These are phyloP conservation scores for Apophysomyces elegans DNA, from an alignment of 371 early-diverging fungal species.

Conservation along the genomic window DNA sequence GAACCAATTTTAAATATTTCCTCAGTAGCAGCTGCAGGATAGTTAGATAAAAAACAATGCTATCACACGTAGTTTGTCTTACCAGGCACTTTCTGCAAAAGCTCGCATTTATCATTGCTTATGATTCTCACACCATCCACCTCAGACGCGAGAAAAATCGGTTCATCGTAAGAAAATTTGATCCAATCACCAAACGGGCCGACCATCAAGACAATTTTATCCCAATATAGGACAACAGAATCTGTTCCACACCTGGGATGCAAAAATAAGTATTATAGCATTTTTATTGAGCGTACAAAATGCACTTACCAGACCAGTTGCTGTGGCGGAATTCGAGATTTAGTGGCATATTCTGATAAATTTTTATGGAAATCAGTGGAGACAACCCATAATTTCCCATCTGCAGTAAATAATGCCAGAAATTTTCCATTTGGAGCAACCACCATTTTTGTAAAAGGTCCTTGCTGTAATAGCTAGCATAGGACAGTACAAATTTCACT, in stretches of 20 bases:
- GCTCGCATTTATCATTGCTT: slow-evolving; percentile 80
- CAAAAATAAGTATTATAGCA: neutral
- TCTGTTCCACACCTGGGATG: slow-evolving; percentile 90
- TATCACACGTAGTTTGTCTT: slow-evolving; percentile 18
- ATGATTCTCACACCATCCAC: slow-evolving; percentile 94
- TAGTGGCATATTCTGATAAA: slow-evolving; percentile 82
- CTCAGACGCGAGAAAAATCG: slow-evolving; percentile 84
- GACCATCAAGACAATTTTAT: slow-evolving; percentile 81
- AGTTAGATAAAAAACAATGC: neutral
- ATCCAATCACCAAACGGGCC: slow-evolving; percentile 95
- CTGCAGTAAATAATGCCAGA: slow-evolving; percentile 80
- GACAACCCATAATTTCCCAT: slow-evolving; percentile 90
- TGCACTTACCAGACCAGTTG: slow-evolving; percentile 80
- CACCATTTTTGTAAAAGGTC: slow-evolving; percentile 88
- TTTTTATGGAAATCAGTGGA: slow-evolving; percentile 94
- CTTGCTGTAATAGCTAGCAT: slow-evolving; percentile 76
- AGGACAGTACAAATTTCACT: neutral
- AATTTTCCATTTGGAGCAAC: slow-evolving; percentile 94
- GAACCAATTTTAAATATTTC: slow-evolving; percentile 94
- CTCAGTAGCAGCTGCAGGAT: slow-evolving; percentile 67
- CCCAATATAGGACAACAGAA: slow-evolving; percentile 88
- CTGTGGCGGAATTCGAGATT: slow-evolving; percentile 70
- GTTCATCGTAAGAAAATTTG: slow-evolving; percentile 80
- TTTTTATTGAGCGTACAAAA: neutral
- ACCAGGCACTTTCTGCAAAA: slow-evolving; percentile 89